A percentile compares a stretch with the other conserved stretches of the same genome.
Conservation (phyloP, 148 eudicot species). For the Vaccinium darrowii region DNA sequence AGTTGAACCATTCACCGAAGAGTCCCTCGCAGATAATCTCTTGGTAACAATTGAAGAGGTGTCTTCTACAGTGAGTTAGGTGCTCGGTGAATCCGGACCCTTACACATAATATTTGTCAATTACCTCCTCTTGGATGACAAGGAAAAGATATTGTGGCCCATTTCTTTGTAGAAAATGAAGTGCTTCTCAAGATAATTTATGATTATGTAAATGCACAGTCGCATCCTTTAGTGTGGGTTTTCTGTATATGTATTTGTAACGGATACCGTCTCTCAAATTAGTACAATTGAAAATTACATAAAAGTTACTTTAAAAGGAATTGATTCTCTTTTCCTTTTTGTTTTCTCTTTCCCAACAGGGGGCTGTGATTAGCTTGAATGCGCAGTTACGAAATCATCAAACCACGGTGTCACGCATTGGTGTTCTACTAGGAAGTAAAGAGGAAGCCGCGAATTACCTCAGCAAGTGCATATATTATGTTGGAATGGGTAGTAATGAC, state of each 20-base stretch:
- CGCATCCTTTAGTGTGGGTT: not conserved
- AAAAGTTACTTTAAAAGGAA: not conserved
- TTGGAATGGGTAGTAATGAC: slow-evolving; percentile 38
- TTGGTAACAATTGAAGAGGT: no score
- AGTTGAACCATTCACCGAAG: no score
- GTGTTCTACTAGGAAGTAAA: slow-evolving; percentile 13
- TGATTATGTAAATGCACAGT: not conserved
- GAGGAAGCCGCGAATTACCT: slow-evolving; percentile 24
- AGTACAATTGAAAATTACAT: not conserved
- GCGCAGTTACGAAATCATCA: slow-evolving; percentile 43
- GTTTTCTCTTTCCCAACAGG: slow-evolving; percentile 29
- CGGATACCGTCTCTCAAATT: not conserved
- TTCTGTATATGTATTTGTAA: no score
- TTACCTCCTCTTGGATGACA: not conserved
- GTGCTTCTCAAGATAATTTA: not conserved
- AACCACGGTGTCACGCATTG: slow-evolving; percentile 14
- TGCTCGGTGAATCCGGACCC: no score
- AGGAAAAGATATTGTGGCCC: not conserved
- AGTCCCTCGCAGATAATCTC: no score
- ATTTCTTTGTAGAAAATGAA: not conserved
- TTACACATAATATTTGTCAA: not conserved
- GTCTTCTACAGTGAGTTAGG: no score
- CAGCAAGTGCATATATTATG: slow-evolving; percentile 38
- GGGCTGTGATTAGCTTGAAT: slow-evolving; percentile 39
- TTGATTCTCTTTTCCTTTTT: slow-evolving; percentile 16